Evolutionary conservation across 306 rosid genomes (phyloP).

Genomic region (Senna siamea): DNA sequence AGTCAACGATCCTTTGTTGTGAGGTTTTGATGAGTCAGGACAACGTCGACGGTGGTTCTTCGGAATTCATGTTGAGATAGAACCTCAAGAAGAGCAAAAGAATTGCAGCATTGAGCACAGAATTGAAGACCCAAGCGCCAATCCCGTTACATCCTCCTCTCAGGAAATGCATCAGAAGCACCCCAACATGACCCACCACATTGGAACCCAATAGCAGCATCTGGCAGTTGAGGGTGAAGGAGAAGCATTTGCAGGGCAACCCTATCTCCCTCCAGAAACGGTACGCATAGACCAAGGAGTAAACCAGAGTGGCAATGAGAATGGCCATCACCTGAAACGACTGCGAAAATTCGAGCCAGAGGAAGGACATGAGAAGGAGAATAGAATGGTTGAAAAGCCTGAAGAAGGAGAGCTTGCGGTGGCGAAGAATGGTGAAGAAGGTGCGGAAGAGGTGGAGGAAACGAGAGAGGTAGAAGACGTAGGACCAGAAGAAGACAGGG

Average conservation of each 20-base stretch:
- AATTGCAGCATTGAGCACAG: slow-evolving; percentile 56
- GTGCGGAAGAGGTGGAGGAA: slow-evolving; percentile 66
- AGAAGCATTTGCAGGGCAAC: slow-evolving; percentile 44
- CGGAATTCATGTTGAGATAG: slow-evolving; percentile 39
- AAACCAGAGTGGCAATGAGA: slow-evolving; percentile 49
- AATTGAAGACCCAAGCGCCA: slow-evolving; percentile 74
- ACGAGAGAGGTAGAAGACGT: slow-evolving; percentile 73
- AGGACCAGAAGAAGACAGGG: slow-evolving; percentile 87
- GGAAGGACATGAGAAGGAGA: slow-evolving; percentile 57
- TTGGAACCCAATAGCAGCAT: slow-evolving; percentile 50
- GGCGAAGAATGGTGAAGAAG: slow-evolving; percentile 53
- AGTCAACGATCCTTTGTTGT: too few relatives aligned
- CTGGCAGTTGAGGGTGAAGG: slow-evolving; percentile 49
- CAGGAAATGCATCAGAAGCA: slow-evolving; percentile 55
- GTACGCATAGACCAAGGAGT: slow-evolving; percentile 58
- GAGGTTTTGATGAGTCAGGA: too few relatives aligned
- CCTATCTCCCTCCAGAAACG: slow-evolving; percentile 66
- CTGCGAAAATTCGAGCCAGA: slow-evolving; percentile 82
- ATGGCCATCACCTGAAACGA: slow-evolving; percentile 72
- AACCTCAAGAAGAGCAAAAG: slow-evolving; percentile 57
- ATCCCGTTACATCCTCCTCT: slow-evolving; percentile 90
- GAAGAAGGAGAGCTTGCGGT: slow-evolving; percentile 53
- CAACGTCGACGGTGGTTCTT: background rate
- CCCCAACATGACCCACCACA: slow-evolving; percentile 65
- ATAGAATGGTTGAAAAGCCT: slow-evolving; percentile 58